phyloP scores from a whole-genome alignment of 176 grass and related monocot genomes.

The maize (Zea mays) region DNA sequence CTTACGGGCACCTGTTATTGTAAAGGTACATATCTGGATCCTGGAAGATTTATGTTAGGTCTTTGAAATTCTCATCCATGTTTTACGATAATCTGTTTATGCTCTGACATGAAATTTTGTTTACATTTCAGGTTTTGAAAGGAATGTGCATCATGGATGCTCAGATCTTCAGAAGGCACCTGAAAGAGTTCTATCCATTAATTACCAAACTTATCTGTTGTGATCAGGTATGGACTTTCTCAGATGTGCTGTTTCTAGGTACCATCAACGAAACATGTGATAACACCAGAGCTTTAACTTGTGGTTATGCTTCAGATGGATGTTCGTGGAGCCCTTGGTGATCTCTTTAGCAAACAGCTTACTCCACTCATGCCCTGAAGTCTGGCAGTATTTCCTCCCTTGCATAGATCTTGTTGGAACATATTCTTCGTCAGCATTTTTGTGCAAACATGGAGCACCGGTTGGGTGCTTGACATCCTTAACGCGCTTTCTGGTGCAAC shows the following conservation, averaged over 20 bases:
- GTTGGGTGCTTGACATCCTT: slow-evolving; percentile 33
- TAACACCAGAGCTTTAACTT: slow-evolving; percentile 8
- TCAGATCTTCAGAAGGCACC: slow-evolving; percentile 89
- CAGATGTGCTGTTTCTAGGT: background rate
- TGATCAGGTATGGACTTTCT: slow-evolving; percentile 67
- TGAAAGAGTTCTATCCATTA: slow-evolving; percentile 94
- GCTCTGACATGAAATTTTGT: slow-evolving; percentile 11
- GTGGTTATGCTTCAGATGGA: slow-evolving; percentile 74
- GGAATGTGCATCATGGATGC: slow-evolving; percentile 92
- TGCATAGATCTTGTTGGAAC: slow-evolving; percentile 43
- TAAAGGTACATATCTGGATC: slow-evolving; percentile 71
- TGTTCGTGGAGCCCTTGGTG: slow-evolving; percentile 79
- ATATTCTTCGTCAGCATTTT: slow-evolving; percentile 39
- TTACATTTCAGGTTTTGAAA: slow-evolving; percentile 76
- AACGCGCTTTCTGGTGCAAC: no score
- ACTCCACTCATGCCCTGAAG: slow-evolving; percentile 71
- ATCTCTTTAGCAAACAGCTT: slow-evolving; percentile 92
- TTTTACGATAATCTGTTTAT: slow-evolving; percentile 25
- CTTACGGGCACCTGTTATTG: slow-evolving; percentile 90
- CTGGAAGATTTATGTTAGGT: slow-evolving; percentile 10
- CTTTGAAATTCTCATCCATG: background rate
- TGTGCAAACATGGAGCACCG: slow-evolving; percentile 41
- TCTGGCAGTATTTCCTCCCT: slow-evolving; percentile 30
- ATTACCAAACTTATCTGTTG: slow-evolving; percentile 99
- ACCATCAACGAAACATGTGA: background rate